Evolutionary conservation across 2,329 filamentous ascomycete species (phyloP).

Genomic region (Venturia oleaginea): DNA sequence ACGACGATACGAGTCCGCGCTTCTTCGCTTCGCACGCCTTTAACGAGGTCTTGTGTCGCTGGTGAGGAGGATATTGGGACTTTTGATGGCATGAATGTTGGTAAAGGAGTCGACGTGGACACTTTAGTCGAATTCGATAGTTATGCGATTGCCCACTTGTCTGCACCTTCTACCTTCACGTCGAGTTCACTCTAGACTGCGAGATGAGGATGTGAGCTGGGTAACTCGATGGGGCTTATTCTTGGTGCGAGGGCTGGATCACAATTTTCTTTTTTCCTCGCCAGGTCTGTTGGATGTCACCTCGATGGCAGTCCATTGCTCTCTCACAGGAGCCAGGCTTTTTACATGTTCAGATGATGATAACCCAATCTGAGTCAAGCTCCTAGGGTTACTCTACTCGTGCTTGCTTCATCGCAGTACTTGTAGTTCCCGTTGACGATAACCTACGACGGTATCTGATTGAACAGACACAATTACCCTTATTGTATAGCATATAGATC

Average conservation of each 20-base stretch:
- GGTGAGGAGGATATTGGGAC: conserved; percentile 27
- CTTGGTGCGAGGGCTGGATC: conserved; percentile 73
- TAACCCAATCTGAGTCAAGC: conserved; percentile 9
- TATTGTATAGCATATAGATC: background rate
- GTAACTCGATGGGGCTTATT: conserved; percentile 99
- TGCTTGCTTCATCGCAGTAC: conserved; percentile 13
- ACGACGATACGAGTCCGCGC: conserved; percentile 19
- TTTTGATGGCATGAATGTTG: conserved; percentile 27
- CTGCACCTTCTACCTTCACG: conserved; percentile 15
- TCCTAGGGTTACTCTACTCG: conserved; percentile 7
- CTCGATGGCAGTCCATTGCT: conserved; percentile 6
- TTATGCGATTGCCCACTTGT: conserved; percentile 83
- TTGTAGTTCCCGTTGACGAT: conserved; percentile 25
- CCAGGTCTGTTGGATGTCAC: conserved; percentile 2
- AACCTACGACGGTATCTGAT: conserved; percentile 41
- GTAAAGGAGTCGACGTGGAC: conserved; percentile 42
- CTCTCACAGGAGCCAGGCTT: conserved; percentile 42
- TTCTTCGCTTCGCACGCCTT: conserved; percentile 1
- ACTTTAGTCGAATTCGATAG: conserved; percentile 91
- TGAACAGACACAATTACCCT: conserved; percentile 20
- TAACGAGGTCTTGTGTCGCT: background rate
- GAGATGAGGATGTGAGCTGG: conserved; percentile 27
- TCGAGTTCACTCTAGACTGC: conserved; percentile 18
- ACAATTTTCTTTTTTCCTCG: conserved; percentile 5
- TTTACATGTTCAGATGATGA: conserved; percentile 16